Evolutionary conservation across 2,329 filamentous ascomycete species (phyloP), one percentile per base, ranked within the genome.

Genomic region (Basipetospora sp.): DNA sequence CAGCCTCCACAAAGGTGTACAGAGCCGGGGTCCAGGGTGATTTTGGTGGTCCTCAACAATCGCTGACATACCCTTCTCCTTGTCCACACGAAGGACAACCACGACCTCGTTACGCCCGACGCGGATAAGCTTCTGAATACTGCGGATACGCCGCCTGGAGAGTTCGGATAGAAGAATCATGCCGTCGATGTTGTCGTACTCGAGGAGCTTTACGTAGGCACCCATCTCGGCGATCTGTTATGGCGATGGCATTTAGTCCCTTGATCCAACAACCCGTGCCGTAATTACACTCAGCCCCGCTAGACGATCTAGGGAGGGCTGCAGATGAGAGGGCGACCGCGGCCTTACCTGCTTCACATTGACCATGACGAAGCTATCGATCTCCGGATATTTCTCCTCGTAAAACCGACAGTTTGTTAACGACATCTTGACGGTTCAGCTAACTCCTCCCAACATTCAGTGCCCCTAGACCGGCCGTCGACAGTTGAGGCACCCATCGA

Each of bases 311-410:
- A n/a, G n/a, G n/a, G n/a, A n/a, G n/a, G n/a, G n/a, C n/a, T n/a
- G n/a, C n/a, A n/a, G n/a, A n/a, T n/a, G n/a, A n/a, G n/a, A n/a
- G n/a, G n/a, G n/a, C n/a, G 31, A 19, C 18, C n/a, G 14, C n/a
- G n/a, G 20, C 18, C 36, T 32, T 39, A 39, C 94, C 36, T 39
- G 86, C 75, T 94, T 93, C 53, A 96, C 90, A 64, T 96, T 98
- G 60, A 98, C 90, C 90, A 98, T 98, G 58, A 98, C 92, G 65
- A 94, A 96, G 71, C 85, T 93, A 66, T 98, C 90, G 59, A 98
- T 40, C 39, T 41, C 34, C 51, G 58, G 56, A 45, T 81, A 94
- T 65, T 93, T 93, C 67, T 94, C 85, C 72, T 94, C 86, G 62
- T 94, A 94, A 65, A 92, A 94, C 54, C 86, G 85, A 64, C 83